phyloP scores from a whole-genome alignment of 768 basidiomycete genomes.

The Austroboletus eburneus region DNA sequence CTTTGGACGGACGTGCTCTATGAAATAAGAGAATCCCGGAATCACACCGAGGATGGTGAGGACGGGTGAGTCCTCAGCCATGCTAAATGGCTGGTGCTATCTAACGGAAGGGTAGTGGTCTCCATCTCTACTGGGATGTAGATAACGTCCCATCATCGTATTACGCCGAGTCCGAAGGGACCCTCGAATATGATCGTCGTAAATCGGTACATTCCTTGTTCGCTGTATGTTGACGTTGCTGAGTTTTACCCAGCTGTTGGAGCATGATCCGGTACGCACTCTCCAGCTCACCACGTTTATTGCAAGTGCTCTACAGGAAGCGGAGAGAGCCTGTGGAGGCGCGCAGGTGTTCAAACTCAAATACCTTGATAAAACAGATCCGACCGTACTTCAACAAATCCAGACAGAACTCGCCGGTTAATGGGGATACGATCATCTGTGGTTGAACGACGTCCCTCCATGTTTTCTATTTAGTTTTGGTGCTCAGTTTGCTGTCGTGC shows the following conservation, averaged over 20 bases:
- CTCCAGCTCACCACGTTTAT: constrained; percentile 61
- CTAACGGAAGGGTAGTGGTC: no score
- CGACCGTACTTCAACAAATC: constrained; percentile 70
- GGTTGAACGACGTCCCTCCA: neutral
- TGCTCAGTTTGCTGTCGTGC: neutral
- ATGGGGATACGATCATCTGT: neutral
- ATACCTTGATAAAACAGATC: constrained; percentile 66
- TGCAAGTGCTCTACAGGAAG: constrained; percentile 54
- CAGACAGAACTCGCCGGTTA: constrained; percentile 41
- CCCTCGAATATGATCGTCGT: constrained; percentile 73
- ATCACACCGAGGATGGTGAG: constrained; percentile 33
- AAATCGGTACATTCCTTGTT: constrained; percentile 48
- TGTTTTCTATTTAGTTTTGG: neutral
- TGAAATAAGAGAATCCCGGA: constrained; percentile 72
- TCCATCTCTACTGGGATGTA: constrained; percentile 69
- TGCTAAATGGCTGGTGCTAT: no score
- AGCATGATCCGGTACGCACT: constrained; percentile 69
- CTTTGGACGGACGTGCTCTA: constrained; percentile 88
- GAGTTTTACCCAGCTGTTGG: constrained; percentile 51
- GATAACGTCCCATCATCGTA: constrained; percentile 53
- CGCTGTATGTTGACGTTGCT: constrained; percentile 3
- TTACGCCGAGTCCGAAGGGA: constrained; percentile 63
- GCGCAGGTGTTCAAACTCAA: constrained; percentile 51
- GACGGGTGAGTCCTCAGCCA: constrained; percentile 29
- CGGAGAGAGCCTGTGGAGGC: constrained; percentile 58